Evolutionary conservation across 2,329 filamentous ascomycete species (phyloP).

Genomic region (Huntiella bhutanensis): DNA sequence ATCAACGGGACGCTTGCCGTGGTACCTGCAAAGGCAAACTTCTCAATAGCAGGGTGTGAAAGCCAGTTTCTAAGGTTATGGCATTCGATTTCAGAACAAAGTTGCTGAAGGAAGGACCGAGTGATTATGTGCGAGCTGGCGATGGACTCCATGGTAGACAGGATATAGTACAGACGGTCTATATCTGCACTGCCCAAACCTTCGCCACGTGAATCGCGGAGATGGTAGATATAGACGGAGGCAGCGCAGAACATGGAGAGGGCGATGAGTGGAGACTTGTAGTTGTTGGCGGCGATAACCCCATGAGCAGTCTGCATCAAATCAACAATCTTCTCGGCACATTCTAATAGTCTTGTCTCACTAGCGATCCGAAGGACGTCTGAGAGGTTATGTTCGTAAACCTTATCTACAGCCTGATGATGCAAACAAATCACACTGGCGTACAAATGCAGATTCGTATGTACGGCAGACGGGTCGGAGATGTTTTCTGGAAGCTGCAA

Average conservation of each 20-base stretch:
- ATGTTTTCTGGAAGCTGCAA: constrained; percentile 53
- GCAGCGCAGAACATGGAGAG: constrained; percentile 74
- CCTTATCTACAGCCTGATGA: constrained; percentile 71
- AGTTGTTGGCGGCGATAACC: constrained; percentile 23
- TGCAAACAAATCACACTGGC: constrained; percentile 77
- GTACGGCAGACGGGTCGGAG: constrained; percentile 53
- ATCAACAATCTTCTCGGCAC: constrained; percentile 66
- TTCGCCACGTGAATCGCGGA: constrained; percentile 46
- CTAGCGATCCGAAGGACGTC: constrained; percentile 48
- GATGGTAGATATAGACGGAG: constrained; percentile 64
- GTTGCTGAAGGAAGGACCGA: constrained; percentile 66
- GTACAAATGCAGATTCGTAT: constrained; percentile 76
- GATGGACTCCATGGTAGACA: constrained; percentile 60
- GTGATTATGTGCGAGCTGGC: constrained; percentile 58
- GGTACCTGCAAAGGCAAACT: constrained; percentile 17
- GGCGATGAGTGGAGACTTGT: constrained; percentile 44
- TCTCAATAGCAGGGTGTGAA: constrained; percentile 20
- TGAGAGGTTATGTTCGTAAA: constrained; percentile 38
- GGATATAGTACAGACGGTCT: constrained; percentile 50
- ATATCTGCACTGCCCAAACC: constrained; percentile 29
- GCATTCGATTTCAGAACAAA: constrained; percentile 59
- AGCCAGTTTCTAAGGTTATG: constrained; percentile 23
- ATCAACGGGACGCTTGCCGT: constrained; percentile 28
- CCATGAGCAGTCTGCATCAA: constrained; percentile 67
- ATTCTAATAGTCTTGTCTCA: constrained; percentile 53